Evolutionary conservation across 1,139 yeast species (phyloP), one percentile per base, ranked within the genome.

Genomic region (Yamadazyma sp.): DNA sequence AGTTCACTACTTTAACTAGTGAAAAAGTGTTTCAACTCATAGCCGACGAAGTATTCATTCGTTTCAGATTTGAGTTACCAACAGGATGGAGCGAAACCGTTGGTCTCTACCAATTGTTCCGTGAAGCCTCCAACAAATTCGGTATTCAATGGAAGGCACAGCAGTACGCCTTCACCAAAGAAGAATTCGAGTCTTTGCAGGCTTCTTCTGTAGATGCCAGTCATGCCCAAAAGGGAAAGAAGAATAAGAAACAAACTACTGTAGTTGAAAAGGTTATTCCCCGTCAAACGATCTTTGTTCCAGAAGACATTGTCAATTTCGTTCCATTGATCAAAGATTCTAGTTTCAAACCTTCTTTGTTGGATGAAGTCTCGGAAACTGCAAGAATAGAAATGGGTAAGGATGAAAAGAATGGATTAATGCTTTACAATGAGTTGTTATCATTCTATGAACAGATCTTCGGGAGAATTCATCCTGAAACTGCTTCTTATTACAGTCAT

Each of bases 71-170:
- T 56, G 52, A 58, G 0, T 69, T 88, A 37, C 68, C 81, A 3
- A 61, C 55, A 1, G 61, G 69, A 41, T 83, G 87, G 84, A 42
- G 62, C 28, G 41, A 51, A 3, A 37, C 51, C 1, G 49, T 73
- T 34, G 64, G 61, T 31, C 71, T 75, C 12, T 49, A 65, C 22
- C 75, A 76, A 43, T 58, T 88, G 40, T 69, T 87, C 56, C 79
- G 92, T 65, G 88, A 83, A 48, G 72, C 89, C 45, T 82, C 96
- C 12, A 55, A 72, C 41, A 84, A 86, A 62, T 79, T 83, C 50
- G 98, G 98, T 64, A 78, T 92, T 43, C 98, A 92, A 67, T 84
- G 96, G 87, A 66, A 69, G 49, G 61, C 77, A n/a, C 72, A 66
- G 46, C 61, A 68, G 15, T 83, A 77, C 56, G 66, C 61, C 11